Conservation (phyloP, 2,329 filamentous ascomycete species). For the Cyphellophora attinorum region DNA sequence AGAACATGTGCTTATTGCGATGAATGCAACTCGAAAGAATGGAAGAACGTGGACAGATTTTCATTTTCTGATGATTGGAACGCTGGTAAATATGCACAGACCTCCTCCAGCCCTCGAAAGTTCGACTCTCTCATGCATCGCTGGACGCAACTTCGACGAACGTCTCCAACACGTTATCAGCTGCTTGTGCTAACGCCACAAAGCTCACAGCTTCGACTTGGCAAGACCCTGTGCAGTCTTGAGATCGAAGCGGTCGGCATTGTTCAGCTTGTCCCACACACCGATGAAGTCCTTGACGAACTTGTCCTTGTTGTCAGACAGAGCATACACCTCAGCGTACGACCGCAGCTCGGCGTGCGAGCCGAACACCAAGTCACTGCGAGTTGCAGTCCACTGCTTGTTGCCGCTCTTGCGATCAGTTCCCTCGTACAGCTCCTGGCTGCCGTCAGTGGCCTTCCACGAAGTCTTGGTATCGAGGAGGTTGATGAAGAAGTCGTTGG, state of each 20-base stretch:
- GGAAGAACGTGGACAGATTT: no score
- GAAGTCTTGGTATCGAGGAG: slow-evolving; percentile 57
- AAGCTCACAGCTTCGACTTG: slow-evolving; percentile 8
- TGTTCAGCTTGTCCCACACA: slow-evolving; percentile 67
- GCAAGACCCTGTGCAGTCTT: slow-evolving; percentile 5
- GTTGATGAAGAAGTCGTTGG: slow-evolving; percentile 77
- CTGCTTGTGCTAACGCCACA: no score
- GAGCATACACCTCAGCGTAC: slow-evolving; percentile 60
- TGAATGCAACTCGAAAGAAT: no score
- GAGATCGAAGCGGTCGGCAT: slow-evolving; percentile 61
- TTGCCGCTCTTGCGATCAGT: slow-evolving; percentile 54
- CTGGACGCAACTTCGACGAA: no score
- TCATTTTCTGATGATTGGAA: no score
- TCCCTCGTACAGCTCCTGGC: slow-evolving; percentile 52
- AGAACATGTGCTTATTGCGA: no score
- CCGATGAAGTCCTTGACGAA: slow-evolving; percentile 63
- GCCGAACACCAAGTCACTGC: slow-evolving; percentile 61
- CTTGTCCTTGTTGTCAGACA: slow-evolving; percentile 49
- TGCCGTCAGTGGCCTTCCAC: slow-evolving; percentile 50
- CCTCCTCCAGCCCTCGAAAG: no score
- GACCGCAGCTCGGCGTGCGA: slow-evolving; percentile 66
- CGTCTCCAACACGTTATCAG: no score
- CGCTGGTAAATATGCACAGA: no score
- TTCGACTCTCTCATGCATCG: no score
- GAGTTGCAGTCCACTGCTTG: slow-evolving; percentile 61